A percentile compares a stretch with the other conserved stretches of the same genome.
Evolutionary conservation across 2,329 filamentous ascomycete genomes (phyloP).

Genomic region (Sordariomycetes sp.): DNA sequence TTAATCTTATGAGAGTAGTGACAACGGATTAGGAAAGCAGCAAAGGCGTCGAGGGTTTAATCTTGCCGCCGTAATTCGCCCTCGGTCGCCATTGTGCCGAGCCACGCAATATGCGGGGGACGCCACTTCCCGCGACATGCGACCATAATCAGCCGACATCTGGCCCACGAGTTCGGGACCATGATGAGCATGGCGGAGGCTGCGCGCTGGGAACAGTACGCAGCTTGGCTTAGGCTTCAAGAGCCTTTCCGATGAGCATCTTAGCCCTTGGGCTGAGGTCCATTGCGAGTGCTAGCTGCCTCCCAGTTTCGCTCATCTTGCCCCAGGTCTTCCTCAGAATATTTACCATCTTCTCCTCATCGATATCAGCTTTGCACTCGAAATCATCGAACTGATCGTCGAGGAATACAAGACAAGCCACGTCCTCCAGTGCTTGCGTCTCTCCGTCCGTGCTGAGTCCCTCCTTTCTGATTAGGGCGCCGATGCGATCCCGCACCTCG

Average conservation of each 20-base stretch:
- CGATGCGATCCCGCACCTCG: conserved; percentile 53
- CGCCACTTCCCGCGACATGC: too few species aligned
- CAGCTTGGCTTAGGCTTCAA: too few species aligned
- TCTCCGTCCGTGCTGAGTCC: conserved; percentile 50
- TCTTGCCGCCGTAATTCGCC: too few species aligned
- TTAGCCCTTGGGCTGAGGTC: conserved; percentile 53
- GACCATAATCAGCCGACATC: too few species aligned
- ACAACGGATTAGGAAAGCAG: too few species aligned
- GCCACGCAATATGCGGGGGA: too few species aligned
- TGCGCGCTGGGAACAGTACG: too few species aligned
- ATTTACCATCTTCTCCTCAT: conserved; percentile 67
- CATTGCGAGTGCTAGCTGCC: conserved; percentile 56
- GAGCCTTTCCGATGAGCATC: conserved; percentile 53
- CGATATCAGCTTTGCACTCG: conserved; percentile 52
- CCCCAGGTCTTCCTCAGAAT: conserved; percentile 68
- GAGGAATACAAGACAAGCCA: conserved; percentile 78
- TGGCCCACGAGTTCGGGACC: too few species aligned
- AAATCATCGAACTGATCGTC: conserved; percentile 82
- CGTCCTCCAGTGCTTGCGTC: conserved; percentile 72
- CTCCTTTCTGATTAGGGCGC: conserved; percentile 70
- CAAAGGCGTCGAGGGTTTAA: too few species aligned
- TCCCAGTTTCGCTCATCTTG: conserved; percentile 60
- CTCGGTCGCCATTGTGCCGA: too few species aligned
- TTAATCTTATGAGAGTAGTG: too few species aligned
- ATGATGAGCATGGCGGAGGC: too few species aligned